Conservation (phyloP, 768 basidiomycete genomes). For the Brasilioporus rufonigricans region DNA sequence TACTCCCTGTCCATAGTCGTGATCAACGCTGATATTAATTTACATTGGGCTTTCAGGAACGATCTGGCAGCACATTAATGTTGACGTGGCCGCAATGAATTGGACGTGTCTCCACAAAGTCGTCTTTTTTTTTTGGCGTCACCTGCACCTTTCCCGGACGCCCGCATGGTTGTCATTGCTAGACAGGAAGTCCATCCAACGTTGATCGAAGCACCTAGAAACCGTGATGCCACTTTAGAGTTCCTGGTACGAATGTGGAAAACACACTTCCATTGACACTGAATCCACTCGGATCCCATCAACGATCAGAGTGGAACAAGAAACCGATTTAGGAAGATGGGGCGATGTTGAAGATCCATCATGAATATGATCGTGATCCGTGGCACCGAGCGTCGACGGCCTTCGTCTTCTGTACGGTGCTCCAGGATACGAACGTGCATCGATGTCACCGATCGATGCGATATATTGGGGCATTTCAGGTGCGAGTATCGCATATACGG, state of each 20-base stretch:
- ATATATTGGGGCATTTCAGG: too few species aligned
- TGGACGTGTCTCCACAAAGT: neutral
- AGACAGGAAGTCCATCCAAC: neutral
- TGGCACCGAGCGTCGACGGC: too few species aligned
- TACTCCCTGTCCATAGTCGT: neutral
- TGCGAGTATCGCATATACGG: too few species aligned
- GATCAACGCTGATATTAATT: neutral
- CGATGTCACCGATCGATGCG: too few species aligned
- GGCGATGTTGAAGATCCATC: too few species aligned
- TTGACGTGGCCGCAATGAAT: neutral
- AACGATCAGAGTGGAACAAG: neutral
- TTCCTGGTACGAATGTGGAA: neutral
- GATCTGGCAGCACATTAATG: neutral
- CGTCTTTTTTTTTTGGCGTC: neutral
- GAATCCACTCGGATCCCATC: neutral
- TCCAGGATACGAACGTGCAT: too few species aligned
- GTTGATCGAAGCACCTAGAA: neutral
- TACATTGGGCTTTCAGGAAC: neutral
- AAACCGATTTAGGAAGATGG: too few species aligned
- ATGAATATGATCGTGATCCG: too few species aligned
- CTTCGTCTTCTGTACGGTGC: too few species aligned
- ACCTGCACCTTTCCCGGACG: neutral
- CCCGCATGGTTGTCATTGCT: neutral
- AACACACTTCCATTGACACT: neutral
- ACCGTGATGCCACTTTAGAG: neutral